These are phyloP conservation scores for Quercus berberidifolia DNA, from an alignment of 306 rosid species.

Conservation along the genomic window DNA sequence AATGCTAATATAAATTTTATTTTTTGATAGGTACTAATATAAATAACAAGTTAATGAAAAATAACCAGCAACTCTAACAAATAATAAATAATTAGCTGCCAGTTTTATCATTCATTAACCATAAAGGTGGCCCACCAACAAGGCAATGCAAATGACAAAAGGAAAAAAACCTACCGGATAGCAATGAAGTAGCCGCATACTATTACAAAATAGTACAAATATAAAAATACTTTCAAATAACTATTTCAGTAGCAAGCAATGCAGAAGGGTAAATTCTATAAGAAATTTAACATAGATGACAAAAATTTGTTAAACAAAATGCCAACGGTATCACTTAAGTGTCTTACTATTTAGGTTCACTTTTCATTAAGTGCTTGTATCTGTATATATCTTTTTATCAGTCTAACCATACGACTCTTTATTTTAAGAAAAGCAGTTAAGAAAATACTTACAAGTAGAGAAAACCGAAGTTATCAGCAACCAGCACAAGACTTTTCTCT, in stretches of 20 bases:
- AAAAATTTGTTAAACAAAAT: background rate
- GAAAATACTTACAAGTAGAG: conserved; percentile 61
- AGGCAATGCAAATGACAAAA: background rate
- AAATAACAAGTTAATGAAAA: too few relatives aligned
- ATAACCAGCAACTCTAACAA: too few relatives aligned
- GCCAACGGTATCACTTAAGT: background rate
- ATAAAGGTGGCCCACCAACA: background rate
- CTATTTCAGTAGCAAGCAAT: background rate
- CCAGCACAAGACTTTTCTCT: conserved; percentile 71
- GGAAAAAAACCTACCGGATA: background rate
- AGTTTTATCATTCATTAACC: background rate
- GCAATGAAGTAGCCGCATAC: background rate
- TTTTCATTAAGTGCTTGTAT: background rate
- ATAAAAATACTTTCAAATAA: background rate
- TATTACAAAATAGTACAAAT: background rate
- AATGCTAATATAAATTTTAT: too few relatives aligned
- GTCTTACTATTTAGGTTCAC: background rate
- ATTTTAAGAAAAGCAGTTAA: background rate
- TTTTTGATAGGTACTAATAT: too few relatives aligned
- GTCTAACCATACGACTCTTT: background rate
- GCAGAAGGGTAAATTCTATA: background rate
- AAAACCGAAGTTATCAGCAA: conserved; percentile 82
- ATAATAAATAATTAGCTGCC: background rate
- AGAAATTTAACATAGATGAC: background rate
- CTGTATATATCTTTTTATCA: background rate